Evolutionary conservation across 1,284 basidiomycete genomes (phyloP), one percentile per base, ranked within the genome.

Genomic region (Serendipita sp.): DNA sequence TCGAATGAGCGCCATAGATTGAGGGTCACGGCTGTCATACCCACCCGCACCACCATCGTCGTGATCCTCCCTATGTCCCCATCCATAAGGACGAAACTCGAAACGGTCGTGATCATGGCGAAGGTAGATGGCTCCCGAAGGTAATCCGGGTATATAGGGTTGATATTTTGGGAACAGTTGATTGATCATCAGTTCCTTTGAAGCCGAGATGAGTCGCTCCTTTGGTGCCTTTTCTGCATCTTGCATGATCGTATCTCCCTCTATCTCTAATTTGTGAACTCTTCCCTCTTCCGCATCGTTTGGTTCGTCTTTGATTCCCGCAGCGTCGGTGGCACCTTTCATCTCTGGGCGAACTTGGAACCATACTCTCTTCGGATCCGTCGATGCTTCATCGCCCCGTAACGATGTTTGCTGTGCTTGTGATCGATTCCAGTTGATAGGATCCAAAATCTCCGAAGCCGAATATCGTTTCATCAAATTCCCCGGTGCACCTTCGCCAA

Each of bases 21-120:
- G 53, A 49, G 45, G 45, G 45, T 49, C 45, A 29, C n/a, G 17
- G 29, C 29, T 29, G 45, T 17, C 17, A 15, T 17, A 29, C 15
- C 29, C 45, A 49, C 17, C 15, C 29, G 5, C 45, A 15, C 8
- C 8, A 4, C 1, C 29, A 1, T 12, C 35, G 12, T 49, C 45
- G 29, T 15, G 1, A 15, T 15, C 15, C 1, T 22, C 17, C 2
- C 53, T 6, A 22, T 35, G 17, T 6, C 53, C 53, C 53, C 53
- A 58, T 8, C 53, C 53, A 32, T 58, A 32, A 1, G 53, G 53
- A 30, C 53, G 53, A 35, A 26, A 58, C n/a, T 58, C 53, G 30
- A 58, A 58, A 2, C 53, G 53, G 26, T 58, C 53, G 53, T 58
- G 53, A 35, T 58, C 53, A 35, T 58, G 53, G n/a, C 53, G 53